These are phyloP conservation scores for Talaromyces sp. DNA, from an alignment of 2,329 filamentous ascomycete genomes.

Conservation along the genomic window DNA sequence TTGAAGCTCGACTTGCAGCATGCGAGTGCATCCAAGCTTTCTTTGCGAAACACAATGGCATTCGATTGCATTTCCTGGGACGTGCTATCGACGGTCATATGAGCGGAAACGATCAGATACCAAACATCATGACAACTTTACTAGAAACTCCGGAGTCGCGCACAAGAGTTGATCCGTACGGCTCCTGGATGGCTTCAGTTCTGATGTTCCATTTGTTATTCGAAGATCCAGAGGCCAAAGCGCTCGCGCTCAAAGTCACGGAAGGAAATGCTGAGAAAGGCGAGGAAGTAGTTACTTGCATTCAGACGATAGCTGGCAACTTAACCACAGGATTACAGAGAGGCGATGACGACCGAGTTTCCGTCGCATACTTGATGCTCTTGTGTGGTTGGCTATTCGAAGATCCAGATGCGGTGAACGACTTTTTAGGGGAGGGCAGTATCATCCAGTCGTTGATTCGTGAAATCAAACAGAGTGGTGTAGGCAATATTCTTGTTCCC, in stretches of 20 bases:
- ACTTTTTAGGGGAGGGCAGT: conserved; percentile 87
- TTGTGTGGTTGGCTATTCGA: conserved; percentile 89
- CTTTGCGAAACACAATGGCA: conserved; percentile 74
- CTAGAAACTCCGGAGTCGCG: conserved; percentile 63
- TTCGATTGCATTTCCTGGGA: conserved; percentile 79
- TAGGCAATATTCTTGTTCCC: conserved; percentile 66
- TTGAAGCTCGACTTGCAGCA: conserved; percentile 79
- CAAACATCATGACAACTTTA: conserved; percentile 83
- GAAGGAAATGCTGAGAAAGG: conserved; percentile 86
- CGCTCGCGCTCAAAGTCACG: conserved; percentile 72
- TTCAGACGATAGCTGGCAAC: conserved; percentile 83
- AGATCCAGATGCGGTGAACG: conserved; percentile 84
- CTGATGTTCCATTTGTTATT: conserved; percentile 82
- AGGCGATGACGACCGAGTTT: conserved; percentile 72
- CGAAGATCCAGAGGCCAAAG: conserved; percentile 76
- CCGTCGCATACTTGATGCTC: conserved; percentile 84
- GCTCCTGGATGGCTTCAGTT: conserved; percentile 83
- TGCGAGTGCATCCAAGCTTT: conserved; percentile 93
- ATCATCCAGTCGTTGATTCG: conserved; percentile 85
- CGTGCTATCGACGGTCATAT: conserved; percentile 85
- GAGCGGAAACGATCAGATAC: conserved; percentile 72
- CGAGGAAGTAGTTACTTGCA: conserved; percentile 91
- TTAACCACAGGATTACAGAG: conserved; percentile 75
- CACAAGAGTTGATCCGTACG: conserved; percentile 73
- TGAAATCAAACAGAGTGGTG: conserved; percentile 61